Percentiles rank a stretch among this genome's conserved stretches.
These are phyloP conservation scores for Solanum hybrid DNA, from an alignment of 305 asterid species.

Conservation along the genomic window DNA sequence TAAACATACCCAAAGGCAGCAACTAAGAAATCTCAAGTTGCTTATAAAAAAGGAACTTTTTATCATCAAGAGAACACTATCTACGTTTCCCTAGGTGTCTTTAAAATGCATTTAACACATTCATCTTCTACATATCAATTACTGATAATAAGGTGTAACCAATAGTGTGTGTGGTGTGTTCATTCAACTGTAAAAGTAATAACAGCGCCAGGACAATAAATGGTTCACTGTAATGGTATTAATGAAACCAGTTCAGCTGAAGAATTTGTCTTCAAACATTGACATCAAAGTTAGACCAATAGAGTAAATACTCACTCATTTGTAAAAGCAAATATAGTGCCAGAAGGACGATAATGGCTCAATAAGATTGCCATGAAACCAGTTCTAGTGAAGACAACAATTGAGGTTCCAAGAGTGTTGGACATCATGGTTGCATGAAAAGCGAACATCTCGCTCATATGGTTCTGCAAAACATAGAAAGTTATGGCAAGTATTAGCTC, in stretches of 20 bases:
- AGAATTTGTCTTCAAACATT: neutral
- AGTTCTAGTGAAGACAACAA: conserved; percentile 82
- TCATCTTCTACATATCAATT: neutral
- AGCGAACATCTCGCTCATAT: conserved; percentile 97
- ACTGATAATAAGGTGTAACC: neutral
- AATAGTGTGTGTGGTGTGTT: neutral
- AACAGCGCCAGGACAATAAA: neutral
- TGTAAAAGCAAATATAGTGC: conserved; percentile 93
- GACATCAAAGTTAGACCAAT: neutral
- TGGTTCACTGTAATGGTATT: neutral
- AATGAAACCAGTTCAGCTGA: neutral
- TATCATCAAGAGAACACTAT: neutral
- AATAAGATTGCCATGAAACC: conserved; percentile 93
- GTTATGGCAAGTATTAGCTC: neutral
- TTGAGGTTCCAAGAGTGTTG: conserved; percentile 91
- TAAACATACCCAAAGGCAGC: neutral
- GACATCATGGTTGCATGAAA: conserved; percentile 97
- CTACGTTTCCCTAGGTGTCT: neutral
- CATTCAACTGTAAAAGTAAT: neutral
- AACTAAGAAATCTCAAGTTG: neutral
- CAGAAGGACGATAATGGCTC: conserved; percentile 93
- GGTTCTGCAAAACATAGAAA: conserved; percentile 55
- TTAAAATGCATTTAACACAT: neutral
- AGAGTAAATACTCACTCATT: conserved; percentile 57
- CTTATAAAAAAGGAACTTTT: neutral